These are phyloP conservation scores for Russula sp. DNA, from an alignment of 768 basidiomycete species.

Conservation along the genomic window DNA sequence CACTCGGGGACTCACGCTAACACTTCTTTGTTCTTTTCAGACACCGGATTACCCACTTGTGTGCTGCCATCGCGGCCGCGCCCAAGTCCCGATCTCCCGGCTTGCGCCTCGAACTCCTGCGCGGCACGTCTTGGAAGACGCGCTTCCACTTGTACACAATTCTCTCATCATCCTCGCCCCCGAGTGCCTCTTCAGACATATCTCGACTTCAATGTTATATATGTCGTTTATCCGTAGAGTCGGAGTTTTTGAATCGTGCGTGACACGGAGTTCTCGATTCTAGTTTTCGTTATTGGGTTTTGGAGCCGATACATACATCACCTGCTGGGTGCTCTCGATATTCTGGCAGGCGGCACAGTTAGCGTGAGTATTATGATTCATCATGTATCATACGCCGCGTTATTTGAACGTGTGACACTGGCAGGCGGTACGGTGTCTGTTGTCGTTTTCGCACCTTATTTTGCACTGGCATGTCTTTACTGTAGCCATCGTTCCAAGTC, in stretches of 20 bases:
- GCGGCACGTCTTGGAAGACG: constrained; percentile 53
- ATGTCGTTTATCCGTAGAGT: constrained; percentile 55
- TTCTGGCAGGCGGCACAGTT: too few species aligned
- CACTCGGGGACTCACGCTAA: constrained; percentile 41
- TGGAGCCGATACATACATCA: constrained; percentile 75
- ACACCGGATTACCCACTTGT: constrained; percentile 34
- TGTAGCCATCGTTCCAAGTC: too few species aligned
- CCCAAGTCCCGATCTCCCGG: constrained; percentile 63
- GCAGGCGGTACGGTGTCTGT: too few species aligned
- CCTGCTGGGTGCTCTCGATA: constrained; percentile 76
- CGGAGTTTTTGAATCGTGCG: constrained; percentile 59
- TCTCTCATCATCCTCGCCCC: constrained; percentile 70
- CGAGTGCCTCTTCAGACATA: constrained; percentile 73
- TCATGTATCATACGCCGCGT: too few species aligned
- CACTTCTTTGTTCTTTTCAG: constrained; percentile 45
- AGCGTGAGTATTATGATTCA: too few species aligned
- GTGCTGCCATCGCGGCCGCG: constrained; percentile 37
- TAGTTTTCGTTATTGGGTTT: constrained; percentile 68
- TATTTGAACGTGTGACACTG: too few species aligned
- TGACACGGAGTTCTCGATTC: constrained; percentile 64
- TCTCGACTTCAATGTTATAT: constrained; percentile 87
- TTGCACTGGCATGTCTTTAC: too few species aligned
- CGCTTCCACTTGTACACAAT: constrained; percentile 50
- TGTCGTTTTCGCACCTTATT: too few species aligned
- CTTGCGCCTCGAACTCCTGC: constrained; percentile 65